Base-by-base conservation (phyloP, 1,284 basidiomycete species). In the Malassezia caprae region DNA sequence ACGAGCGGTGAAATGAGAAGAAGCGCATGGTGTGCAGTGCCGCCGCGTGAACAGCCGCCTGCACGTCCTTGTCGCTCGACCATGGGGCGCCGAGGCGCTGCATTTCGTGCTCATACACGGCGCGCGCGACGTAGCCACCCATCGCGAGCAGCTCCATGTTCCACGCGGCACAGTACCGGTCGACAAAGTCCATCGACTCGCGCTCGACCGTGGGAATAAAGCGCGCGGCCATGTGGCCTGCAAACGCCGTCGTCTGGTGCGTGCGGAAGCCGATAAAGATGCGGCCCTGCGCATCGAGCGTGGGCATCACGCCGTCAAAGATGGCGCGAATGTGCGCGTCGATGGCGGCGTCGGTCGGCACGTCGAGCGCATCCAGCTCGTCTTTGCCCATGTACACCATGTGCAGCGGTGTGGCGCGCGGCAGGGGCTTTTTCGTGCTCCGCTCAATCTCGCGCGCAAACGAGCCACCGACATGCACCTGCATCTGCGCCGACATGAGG, bases 121-220 rank as follows among this genome's bases (percentile, higher is more conserved):
- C 79, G 8, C 93, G 84, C 32, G 85, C 80, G 11, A 96, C 80
- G 64, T 86, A 82, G 12, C 77, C 77, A 7, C 88, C 90, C 53
- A 74, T 60, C 28, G 65, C 58, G 6, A 72, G 60, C 24, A 74
- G 62, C 58, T 73, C 68, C 17, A 62, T 68, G 51, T 66, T 62
- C 58, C 62, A 60, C 37, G 72, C 62, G 23, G 65, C 66, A 49
- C 76, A 76, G 48, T 69, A 74, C 30, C 64, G 64, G 35, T 76
- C 69, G 48, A 76, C 68, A 51, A 78, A 75, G 76, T 94, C 90
- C 60, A 96, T 85, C 0, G 87, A 88, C 76, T 98, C 93, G 61
- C 93, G 82, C 76, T 98, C 93, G 2, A 98, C 93, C 0, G 93
- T 98, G 0, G 90, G 90, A 56, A 98, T 94, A 72, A 96, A 96